phyloP scores from a whole-genome alignment of 768 basidiomycete species.

The Termitomyces eurrhizus region DNA sequence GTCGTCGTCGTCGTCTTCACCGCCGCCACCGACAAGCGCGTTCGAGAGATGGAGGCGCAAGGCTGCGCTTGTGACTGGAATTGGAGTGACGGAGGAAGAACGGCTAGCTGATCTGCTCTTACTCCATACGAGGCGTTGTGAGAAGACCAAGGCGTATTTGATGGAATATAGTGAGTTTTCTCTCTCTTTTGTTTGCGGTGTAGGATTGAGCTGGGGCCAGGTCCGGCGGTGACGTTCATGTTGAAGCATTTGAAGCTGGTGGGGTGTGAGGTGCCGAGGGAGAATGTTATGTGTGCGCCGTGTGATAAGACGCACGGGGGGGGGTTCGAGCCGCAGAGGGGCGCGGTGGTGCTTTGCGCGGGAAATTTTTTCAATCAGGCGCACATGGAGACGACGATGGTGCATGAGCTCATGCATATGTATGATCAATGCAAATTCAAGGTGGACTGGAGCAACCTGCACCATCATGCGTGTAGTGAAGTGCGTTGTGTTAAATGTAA shows the following conservation, averaged over 20 bases:
- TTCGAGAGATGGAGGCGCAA: conserved; percentile 49
- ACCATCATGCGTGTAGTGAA: conserved; percentile 97
- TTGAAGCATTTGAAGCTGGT: conserved; percentile 80
- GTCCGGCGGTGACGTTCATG: conserved; percentile 88
- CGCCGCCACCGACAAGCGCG: conserved; percentile 26
- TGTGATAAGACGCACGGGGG: conserved; percentile 74
- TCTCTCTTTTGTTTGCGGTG: neutral
- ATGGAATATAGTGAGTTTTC: conserved; percentile 61
- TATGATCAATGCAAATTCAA: conserved; percentile 96
- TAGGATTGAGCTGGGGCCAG: conserved; percentile 32
- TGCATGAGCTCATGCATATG: conserved; percentile 93
- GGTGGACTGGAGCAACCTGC: conserved; percentile 84
- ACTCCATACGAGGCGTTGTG: conserved; percentile 45
- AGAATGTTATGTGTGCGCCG: conserved; percentile 79
- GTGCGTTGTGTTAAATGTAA: conserved; percentile 32
- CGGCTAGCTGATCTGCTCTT: conserved; percentile 34
- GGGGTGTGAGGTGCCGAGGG: conserved; percentile 65
- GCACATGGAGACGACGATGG: conserved; percentile 91
- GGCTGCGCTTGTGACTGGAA: conserved; percentile 42
- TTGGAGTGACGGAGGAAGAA: conserved; percentile 46
- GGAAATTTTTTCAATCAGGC: conserved; percentile 75
- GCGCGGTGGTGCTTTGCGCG: conserved; percentile 82
- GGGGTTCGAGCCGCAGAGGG: conserved; percentile 75
- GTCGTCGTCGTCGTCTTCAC: conserved; percentile 16
- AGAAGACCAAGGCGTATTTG: conserved; percentile 65